Evolutionary conservation across 805 yeast species (phyloP).

Genomic region (Barnettozyma sp.): DNA sequence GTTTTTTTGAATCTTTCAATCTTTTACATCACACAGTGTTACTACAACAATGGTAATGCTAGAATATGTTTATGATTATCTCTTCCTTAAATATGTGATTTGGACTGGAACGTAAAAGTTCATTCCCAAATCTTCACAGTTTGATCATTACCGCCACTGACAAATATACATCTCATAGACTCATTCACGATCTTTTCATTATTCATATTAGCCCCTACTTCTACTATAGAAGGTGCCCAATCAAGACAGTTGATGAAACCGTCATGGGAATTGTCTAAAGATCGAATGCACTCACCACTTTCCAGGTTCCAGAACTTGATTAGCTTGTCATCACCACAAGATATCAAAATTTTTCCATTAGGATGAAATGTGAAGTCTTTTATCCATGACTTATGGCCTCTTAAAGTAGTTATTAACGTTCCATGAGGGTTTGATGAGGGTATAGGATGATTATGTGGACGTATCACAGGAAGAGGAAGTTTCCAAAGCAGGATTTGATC

Average conservation of each 20-base stretch:
- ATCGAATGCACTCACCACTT: slow-evolving; percentile 40
- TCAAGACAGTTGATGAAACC: slow-evolving; percentile 64
- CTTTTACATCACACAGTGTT: neutral
- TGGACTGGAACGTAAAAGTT: no score
- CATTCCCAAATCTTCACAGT: slow-evolving; percentile 83
- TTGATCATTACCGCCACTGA: slow-evolving; percentile 92
- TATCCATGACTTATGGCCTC: slow-evolving; percentile 87
- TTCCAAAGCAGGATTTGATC: slow-evolving; percentile 70
- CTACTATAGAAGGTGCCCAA: slow-evolving; percentile 42
- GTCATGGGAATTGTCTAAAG: slow-evolving; percentile 52
- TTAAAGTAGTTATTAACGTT: slow-evolving; percentile 45
- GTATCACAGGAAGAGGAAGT: slow-evolving; percentile 56
- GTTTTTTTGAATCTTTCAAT: no score
- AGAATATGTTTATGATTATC: no score
- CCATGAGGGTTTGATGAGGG: slow-evolving; percentile 60
- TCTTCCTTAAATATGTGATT: no score
- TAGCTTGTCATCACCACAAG: slow-evolving; percentile 74
- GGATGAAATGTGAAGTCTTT: slow-evolving; percentile 67
- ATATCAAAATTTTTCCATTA: slow-evolving; percentile 58
- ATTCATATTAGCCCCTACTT: slow-evolving; percentile 23
- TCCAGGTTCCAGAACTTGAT: slow-evolving; percentile 73
- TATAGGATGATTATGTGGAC: slow-evolving; percentile 47
- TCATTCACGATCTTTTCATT: slow-evolving; percentile 31
- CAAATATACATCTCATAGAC: slow-evolving; percentile 63
- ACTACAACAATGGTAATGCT: neutral